These are phyloP conservation scores for Trametes polyzona DNA, from an alignment of 1,284 basidiomycete species.

Conservation along the genomic window DNA sequence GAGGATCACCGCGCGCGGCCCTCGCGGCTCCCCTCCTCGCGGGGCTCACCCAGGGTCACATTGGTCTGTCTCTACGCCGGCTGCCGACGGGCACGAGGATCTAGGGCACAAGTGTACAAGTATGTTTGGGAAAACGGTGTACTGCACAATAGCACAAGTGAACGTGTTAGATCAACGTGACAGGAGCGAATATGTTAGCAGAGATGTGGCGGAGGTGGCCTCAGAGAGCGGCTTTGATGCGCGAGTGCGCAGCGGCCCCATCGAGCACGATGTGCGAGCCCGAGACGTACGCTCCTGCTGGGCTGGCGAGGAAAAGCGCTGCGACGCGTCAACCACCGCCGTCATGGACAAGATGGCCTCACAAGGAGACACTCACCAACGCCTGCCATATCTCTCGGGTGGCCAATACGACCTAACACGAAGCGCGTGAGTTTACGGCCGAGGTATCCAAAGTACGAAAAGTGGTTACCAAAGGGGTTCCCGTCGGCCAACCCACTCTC, in stretches of 20 bases:
- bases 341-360: background rate
- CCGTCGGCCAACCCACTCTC: slow-evolving; percentile 52
- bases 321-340: background rate
- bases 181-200: too few species aligned
- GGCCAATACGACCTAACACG: slow-evolving; percentile 65
- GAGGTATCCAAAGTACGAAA: background rate
- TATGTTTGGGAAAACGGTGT: background rate
- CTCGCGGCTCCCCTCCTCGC: too few species aligned
- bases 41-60: too few species aligned
- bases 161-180: too few species aligned
- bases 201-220: background rate
- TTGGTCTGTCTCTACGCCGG: too few species aligned
- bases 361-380: slow-evolving; percentile 45
- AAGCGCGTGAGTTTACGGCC: background rate
- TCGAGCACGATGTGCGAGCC: slow-evolving; percentile 75
- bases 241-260: slow-evolving; percentile 50
- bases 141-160: too few species aligned
- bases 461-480: slow-evolving; percentile 64
- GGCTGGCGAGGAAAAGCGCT: slow-evolving; percentile 71
- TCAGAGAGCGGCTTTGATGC: slow-evolving; percentile 13
- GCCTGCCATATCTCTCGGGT: slow-evolving; percentile 76
- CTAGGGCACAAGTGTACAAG: background rate
- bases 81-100: background rate
- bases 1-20: background rate
- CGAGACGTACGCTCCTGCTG: slow-evolving; percentile 74